Percentiles rank a stretch among this genome's conserved stretches.
phyloP scores from a whole-genome alignment of 2,329 filamentous ascomycete species.

The Tolypocladium ophioglossoides region DNA sequence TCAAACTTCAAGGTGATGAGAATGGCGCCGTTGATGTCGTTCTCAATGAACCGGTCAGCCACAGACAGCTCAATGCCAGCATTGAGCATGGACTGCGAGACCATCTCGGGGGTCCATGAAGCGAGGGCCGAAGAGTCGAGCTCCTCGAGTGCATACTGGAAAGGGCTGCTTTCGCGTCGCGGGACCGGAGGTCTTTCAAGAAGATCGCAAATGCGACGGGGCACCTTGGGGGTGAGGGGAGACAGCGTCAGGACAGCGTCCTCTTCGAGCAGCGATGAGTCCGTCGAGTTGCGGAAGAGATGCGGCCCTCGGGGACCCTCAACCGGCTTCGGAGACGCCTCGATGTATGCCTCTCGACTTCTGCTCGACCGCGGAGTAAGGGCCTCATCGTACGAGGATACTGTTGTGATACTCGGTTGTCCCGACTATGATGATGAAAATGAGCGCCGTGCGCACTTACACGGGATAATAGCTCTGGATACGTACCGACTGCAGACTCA shows the following conservation, averaged over 20 bases:
- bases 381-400: conserved; percentile 78
- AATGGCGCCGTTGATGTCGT: conserved; percentile 85
- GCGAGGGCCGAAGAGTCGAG: conserved; percentile 50
- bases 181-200: conserved; percentile 12
- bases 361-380: conserved; percentile 63
- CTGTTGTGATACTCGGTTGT: conserved; percentile 70
- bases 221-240: conserved; percentile 58
- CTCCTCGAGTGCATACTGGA: conserved; percentile 44
- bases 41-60: conserved; percentile 76
- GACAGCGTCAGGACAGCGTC: conserved; percentile 56
- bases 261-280: conserved; percentile 29
- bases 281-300: conserved; percentile 65
- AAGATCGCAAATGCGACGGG: conserved; percentile 21
- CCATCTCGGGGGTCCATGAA: conserved; percentile 63
- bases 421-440: conserved; percentile 38
- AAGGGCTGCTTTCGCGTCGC: conserved; percentile 34
- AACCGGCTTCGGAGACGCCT: conserved; percentile 53
- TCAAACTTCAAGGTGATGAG: conserved; percentile 87
- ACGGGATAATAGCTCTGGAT: neutral
- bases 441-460: neutral
- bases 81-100: conserved; percentile 79
- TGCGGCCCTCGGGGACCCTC: conserved; percentile 79
- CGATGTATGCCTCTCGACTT: conserved; percentile 49
- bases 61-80: conserved; percentile 67
- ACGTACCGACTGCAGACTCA: conserved; percentile 64